Conservation (phyloP, 2,329 filamentous ascomycete species). For the Hypoxylon sp. region DNA sequence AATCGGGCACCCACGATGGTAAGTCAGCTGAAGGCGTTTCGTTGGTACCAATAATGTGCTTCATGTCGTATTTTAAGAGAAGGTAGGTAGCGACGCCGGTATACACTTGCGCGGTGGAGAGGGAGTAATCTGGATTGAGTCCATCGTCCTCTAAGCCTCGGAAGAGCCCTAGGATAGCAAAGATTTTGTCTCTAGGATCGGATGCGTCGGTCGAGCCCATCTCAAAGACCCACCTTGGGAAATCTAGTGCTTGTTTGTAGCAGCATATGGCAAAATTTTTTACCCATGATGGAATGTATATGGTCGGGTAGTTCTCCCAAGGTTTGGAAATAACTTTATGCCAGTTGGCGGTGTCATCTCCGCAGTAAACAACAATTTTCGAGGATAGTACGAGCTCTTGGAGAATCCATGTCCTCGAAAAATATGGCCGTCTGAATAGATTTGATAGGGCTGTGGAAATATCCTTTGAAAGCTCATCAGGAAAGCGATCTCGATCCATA, state of each 20-base stretch:
- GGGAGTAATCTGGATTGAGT: background rate
- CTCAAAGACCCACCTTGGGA: slow-evolving; percentile 9
- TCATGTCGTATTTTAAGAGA: background rate
- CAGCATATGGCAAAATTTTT: background rate
- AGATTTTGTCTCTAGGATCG: slow-evolving; percentile 2
- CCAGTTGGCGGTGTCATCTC: background rate
- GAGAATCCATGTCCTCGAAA: slow-evolving; percentile 7
- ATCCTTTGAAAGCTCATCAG: background rate
- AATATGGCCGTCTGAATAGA: slow-evolving; percentile 1
- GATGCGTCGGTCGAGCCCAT: background rate
- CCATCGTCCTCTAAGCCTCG: background rate
- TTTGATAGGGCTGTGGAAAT: background rate
- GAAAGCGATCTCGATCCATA: background rate
- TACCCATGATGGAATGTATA: background rate
- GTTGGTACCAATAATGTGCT: background rate
- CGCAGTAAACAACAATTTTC: background rate
- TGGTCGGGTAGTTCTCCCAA: background rate
- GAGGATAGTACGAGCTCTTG: slow-evolving; percentile 8
- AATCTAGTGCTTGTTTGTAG: background rate
- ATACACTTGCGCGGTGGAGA: slow-evolving; percentile 8
- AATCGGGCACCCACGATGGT: background rate
- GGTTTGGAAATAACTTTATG: background rate
- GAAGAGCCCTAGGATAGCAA: slow-evolving; percentile 2
- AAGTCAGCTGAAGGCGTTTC: background rate
- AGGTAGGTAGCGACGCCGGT: slow-evolving; percentile 13